Evolutionary conservation across 495 filamentous ascomycete genomes (phyloP), one percentile per base, ranked within the genome.

Genomic region (Aspergillus steynii): DNA sequence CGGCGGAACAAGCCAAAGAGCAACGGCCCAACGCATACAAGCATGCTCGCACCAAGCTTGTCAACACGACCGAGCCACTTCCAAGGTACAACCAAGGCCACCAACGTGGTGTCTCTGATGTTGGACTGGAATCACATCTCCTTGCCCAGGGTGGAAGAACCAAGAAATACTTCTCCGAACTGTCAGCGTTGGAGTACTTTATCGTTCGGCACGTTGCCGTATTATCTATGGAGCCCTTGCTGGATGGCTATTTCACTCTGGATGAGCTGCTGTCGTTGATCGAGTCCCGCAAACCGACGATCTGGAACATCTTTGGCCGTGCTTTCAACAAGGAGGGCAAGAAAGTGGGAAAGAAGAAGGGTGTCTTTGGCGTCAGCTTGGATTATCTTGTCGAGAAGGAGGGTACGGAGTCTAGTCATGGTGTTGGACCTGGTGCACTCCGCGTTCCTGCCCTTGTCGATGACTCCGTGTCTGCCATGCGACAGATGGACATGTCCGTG

Each of bases 401-500:
- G 65, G 93, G 93, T 46, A 94, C 92, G 32, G 95, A 99, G 71
- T 97, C 92, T 6, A 97, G 92, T 8, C 91, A 97, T 70, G 96
- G 96, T 27, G 90, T 99, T 59, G 95, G 96, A 8, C 95, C 95
- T 20, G 93, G 93, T 42, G 87, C 90, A 53, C 80, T 99, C 31
- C 87, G 90, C 58, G 90, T 98, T 46, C 95, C 95, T 14, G 87
- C 90, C 2, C 81, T 99, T 58, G 83, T 99, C 42, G 93, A 98
- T 69, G 96, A 98, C 68, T 86, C 93, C 29, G 86, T 98, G 14
- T 90, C 90, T 5, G 91, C 93, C 29, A 95, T 99, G 91, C 87
- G 91, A 63, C 94, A 92, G 69, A 99, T 98, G 93, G 95, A 99
- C 75, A 96, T 99, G 83, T 96, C 92, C 20, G 91, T 98, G 7